Percentiles rank a stretch among this genome's conserved stretches.
These are phyloP conservation scores for Mortierella sp. DNA, from an alignment of 371 early-diverging fungal species.

Conservation along the genomic window DNA sequence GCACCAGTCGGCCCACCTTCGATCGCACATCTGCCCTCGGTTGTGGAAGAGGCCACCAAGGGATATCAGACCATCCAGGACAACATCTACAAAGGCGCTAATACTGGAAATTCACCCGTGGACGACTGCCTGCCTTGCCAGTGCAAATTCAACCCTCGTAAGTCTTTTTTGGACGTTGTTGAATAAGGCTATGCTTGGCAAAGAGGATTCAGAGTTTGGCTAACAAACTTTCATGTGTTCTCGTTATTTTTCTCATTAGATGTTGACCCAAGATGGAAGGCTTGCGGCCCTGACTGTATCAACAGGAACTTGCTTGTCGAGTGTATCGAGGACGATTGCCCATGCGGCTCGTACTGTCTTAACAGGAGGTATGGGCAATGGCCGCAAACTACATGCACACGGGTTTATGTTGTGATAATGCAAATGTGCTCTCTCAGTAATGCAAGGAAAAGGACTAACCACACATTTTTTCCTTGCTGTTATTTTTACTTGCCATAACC, in stretches of 20 bases:
- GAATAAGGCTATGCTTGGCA: not conserved
- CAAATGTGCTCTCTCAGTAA: not conserved
- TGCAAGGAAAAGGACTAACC: conserved; percentile 7
- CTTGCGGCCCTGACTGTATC: conserved; percentile 96
- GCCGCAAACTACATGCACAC: not conserved
- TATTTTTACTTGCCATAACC: not conserved
- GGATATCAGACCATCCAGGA: conserved; percentile 70
- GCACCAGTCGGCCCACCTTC: conserved; percentile 52
- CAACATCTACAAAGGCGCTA: conserved; percentile 78
- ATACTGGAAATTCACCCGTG: conserved; percentile 76
- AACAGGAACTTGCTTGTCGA: conserved; percentile 95
- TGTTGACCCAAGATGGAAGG: conserved; percentile 62
- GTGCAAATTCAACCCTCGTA: conserved; percentile 84
- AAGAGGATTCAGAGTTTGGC: not conserved
- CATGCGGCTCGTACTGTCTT: conserved; percentile 88
- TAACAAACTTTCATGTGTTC: not conserved
- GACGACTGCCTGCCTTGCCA: conserved; percentile 86
- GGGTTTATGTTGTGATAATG: not conserved
- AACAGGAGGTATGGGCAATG: conserved; percentile 77
- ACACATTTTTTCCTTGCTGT: not conserved
- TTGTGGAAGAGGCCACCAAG: conserved; percentile 63
- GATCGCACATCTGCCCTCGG: conserved; percentile 41
- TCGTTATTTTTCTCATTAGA: conserved; percentile 8
- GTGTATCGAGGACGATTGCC: conserved; percentile 91
- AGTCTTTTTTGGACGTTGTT: not conserved